These are phyloP conservation scores for Macrophomina pseudophaseolina DNA, from an alignment of 2,329 filamentous ascomycete species.

Conservation along the genomic window DNA sequence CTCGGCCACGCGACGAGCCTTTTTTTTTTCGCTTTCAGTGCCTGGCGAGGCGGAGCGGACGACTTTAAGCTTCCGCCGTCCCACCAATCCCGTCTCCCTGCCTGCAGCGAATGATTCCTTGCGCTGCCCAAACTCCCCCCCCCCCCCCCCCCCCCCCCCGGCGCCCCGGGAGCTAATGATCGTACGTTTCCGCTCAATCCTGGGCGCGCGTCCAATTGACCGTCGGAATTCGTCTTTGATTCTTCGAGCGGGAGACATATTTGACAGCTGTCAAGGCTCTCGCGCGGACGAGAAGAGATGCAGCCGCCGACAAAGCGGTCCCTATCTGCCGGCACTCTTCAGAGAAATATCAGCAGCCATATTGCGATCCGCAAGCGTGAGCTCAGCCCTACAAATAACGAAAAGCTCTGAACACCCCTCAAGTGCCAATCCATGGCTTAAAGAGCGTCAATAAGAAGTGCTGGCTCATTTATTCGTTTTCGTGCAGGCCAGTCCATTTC, in stretches of 20 bases:
- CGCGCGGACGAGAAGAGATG: too few relatives aligned
- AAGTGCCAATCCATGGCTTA: neutral
- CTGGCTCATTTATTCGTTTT: too few relatives aligned
- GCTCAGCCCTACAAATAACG: neutral
- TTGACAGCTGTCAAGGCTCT: too few relatives aligned
- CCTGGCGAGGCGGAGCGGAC: neutral
- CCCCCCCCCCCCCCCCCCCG: too few relatives aligned
- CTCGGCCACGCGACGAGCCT: neutral
- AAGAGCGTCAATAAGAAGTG: neutral
- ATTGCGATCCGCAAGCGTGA: conserved; percentile 9
- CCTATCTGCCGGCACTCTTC: too few relatives aligned
- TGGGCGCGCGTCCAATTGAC: neutral
- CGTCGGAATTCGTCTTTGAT: neutral
- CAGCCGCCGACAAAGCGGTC: neutral
- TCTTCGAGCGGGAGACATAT: too few relatives aligned
- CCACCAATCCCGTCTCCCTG: neutral
- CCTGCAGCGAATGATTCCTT: neutral
- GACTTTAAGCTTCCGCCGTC: neutral
- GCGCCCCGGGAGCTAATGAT: neutral
- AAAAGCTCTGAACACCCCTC: neutral
- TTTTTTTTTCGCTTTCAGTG: neutral
- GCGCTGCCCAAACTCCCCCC: neutral
- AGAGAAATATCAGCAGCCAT: neutral
- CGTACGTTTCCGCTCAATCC: neutral
- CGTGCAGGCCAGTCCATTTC: too few relatives aligned